Percentiles rank a stretch among this genome's conserved stretches.
phyloP scores from a whole-genome alignment of 352 stramenopile species.

The Globisporangium spinosum region DNA sequence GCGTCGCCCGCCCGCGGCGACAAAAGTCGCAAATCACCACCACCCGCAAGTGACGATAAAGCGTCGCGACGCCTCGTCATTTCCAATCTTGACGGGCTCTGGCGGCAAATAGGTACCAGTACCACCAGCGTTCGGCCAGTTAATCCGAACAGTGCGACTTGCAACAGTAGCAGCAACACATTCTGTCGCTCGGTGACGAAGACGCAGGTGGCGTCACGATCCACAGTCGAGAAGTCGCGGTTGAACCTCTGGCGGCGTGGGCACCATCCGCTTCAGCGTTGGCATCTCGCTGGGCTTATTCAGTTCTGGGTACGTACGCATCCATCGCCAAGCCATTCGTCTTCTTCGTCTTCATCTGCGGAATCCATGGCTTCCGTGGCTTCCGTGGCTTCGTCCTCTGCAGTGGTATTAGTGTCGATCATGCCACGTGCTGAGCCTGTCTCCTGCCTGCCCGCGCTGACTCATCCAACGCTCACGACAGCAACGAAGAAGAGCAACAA shows the following conservation, averaged over 20 bases:
- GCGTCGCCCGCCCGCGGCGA: not conserved
- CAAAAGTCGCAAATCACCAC: not conserved
- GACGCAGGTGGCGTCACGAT: slow-evolving; percentile 14
- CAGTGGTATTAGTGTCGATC: slow-evolving; percentile 10
- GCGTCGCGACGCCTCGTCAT: slow-evolving; percentile 9
- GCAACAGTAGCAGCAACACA: not conserved
- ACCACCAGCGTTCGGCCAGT: not conserved
- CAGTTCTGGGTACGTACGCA: not conserved
- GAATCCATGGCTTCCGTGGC: no score
- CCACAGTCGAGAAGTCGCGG: not conserved
- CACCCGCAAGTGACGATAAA: not conserved
- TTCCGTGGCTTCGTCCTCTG: not conserved
- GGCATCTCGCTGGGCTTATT: not conserved
- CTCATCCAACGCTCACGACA: not conserved
- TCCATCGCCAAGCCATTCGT: slow-evolving; percentile 1
- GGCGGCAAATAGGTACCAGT: not conserved
- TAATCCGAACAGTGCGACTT: not conserved
- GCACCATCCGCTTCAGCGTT: not conserved
- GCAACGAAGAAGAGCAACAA: not conserved
- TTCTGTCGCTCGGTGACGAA: not conserved
- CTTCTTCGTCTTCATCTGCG: not conserved
- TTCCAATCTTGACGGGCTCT: not conserved
- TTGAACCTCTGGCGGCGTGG: not conserved
- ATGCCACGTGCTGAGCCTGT: slow-evolving; percentile 8
- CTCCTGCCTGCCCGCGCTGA: slow-evolving; percentile 1